Evolutionary conservation across 225 moss, liverwort and hornwort species (phyloP).

Genomic region (Ulota crispa): DNA sequence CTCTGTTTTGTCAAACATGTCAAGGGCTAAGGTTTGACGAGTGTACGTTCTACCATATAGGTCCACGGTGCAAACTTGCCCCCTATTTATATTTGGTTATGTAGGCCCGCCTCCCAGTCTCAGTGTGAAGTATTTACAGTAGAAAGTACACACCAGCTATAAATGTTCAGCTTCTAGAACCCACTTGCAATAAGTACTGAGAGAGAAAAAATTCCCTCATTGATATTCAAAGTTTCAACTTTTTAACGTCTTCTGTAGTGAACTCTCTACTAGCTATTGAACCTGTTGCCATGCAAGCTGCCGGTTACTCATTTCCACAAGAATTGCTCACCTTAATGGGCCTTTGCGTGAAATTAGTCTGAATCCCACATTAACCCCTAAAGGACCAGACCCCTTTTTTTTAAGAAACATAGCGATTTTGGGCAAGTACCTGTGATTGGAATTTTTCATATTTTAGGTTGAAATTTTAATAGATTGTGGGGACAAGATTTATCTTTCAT

Average conservation of each 20-base stretch:
- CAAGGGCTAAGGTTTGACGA: neutral
- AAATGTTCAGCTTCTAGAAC: neutral
- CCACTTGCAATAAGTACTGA: neutral
- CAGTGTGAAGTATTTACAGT: neutral
- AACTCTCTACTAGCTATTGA: neutral
- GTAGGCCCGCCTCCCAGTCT: neutral
- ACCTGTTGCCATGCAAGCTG: conserved; percentile 11
- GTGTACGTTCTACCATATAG: neutral
- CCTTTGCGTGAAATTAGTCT: neutral
- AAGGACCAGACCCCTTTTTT: too few relatives aligned
- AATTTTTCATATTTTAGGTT: too few relatives aligned
- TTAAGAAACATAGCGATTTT: too few relatives aligned
- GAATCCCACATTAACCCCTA: too few relatives aligned
- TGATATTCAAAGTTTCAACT: neutral
- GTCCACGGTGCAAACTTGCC: neutral
- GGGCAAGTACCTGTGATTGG: too few relatives aligned
- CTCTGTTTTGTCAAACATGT: neutral
- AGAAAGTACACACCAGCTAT: neutral
- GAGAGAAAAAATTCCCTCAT: conserved; percentile 5
- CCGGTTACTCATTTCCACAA: conserved; percentile 5
- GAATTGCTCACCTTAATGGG: neutral
- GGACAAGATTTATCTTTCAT: too few relatives aligned
- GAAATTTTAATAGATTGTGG: too few relatives aligned
- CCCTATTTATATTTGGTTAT: neutral
- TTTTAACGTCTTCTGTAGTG: neutral